phyloP scores from a whole-genome alignment of 2,329 filamentous ascomycete genomes.

The Penicillium sp. region DNA sequence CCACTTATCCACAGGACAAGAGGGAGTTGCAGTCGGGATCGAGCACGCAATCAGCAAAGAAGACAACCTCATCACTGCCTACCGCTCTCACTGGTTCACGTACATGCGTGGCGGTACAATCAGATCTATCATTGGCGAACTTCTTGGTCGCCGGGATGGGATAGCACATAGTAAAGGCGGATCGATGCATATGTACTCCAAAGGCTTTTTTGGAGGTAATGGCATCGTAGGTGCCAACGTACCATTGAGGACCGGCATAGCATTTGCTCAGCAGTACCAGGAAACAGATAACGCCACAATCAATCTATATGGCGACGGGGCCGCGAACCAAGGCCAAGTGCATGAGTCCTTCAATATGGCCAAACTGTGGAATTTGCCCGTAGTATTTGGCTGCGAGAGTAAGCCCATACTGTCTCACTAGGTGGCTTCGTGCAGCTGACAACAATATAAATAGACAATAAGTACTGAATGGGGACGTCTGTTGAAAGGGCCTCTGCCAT shows the following conservation, averaged over 20 bases:
- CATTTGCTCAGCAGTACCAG: slow-evolving; percentile 95
- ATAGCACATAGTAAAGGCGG: slow-evolving; percentile 99
- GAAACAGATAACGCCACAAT: slow-evolving; percentile 81
- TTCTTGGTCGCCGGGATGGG: slow-evolving; percentile 91
- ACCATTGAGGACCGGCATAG: slow-evolving; percentile 91
- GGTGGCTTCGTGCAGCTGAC: not conserved
- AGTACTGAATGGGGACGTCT: slow-evolving; percentile 99
- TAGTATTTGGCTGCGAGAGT: slow-evolving; percentile 98
- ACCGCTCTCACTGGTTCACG: slow-evolving; percentile 98
- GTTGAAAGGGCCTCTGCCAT: slow-evolving; percentile 90
- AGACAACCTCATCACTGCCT: slow-evolving; percentile 96
- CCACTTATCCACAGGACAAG: slow-evolving; percentile 95
- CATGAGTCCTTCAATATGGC: slow-evolving; percentile 99
- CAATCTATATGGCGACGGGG: slow-evolving; percentile 95
- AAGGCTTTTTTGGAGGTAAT: slow-evolving; percentile 97
- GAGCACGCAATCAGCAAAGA: slow-evolving; percentile 89
- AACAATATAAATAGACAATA: slow-evolving; percentile 74
- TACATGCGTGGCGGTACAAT: slow-evolving; percentile 91
- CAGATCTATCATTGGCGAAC: slow-evolving; percentile 91
- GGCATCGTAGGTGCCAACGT: slow-evolving; percentile 99
- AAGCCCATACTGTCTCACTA: slow-evolving; percentile 43
- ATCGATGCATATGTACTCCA: slow-evolving; percentile 99
- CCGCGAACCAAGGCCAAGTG: slow-evolving; percentile 98
- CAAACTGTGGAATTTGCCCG: slow-evolving; percentile 95
- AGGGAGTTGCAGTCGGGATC: slow-evolving; percentile 95